phyloP scores from a whole-genome alignment of 2,329 filamentous ascomycete genomes.

The Apiospora marii region DNA sequence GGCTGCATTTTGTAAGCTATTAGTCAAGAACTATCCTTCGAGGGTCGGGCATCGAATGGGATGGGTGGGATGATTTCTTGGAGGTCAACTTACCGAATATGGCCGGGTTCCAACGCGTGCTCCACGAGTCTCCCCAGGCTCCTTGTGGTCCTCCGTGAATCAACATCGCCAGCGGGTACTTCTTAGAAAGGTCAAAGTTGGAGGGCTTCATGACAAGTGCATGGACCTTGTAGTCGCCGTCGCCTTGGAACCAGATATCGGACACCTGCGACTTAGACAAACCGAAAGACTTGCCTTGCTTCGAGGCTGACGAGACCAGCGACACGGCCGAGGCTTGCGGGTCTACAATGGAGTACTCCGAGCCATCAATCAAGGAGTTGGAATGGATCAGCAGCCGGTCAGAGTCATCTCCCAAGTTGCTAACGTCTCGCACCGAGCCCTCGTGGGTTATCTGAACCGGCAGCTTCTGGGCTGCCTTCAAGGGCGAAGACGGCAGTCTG shows the following conservation, averaged over 20 bases:
- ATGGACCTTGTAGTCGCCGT: slow-evolving; percentile 70
- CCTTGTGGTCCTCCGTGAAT: slow-evolving; percentile 87
- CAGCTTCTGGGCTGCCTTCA: slow-evolving; percentile 51
- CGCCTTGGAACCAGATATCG: slow-evolving; percentile 75
- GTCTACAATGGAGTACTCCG: slow-evolving; percentile 69
- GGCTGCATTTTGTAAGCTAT: slow-evolving; percentile 49
- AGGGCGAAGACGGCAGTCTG: slow-evolving; percentile 64
- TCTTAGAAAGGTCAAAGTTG: slow-evolving; percentile 72
- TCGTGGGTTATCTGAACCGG: slow-evolving; percentile 59
- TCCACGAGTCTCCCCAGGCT: slow-evolving; percentile 78
- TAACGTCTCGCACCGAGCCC: slow-evolving; percentile 63
- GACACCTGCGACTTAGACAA: slow-evolving; percentile 68
- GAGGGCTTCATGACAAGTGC: slow-evolving; percentile 74
- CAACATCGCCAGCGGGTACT: slow-evolving; percentile 80
- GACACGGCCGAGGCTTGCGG: slow-evolving; percentile 36
- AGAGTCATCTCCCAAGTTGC: slow-evolving; percentile 56
- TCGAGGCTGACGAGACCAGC: slow-evolving; percentile 37
- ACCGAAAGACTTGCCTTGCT: slow-evolving; percentile 71
- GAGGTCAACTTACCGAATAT: slow-evolving; percentile 59
- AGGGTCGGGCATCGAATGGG: neutral
- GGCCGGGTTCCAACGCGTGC: slow-evolving; percentile 84
- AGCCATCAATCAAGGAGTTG: slow-evolving; percentile 77
- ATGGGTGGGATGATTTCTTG: neutral
- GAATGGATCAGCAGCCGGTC: slow-evolving; percentile 68
- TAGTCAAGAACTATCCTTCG: neutral